phyloP scores from a whole-genome alignment of 2,329 filamentous ascomycete species.

The Diaporthe sp. region DNA sequence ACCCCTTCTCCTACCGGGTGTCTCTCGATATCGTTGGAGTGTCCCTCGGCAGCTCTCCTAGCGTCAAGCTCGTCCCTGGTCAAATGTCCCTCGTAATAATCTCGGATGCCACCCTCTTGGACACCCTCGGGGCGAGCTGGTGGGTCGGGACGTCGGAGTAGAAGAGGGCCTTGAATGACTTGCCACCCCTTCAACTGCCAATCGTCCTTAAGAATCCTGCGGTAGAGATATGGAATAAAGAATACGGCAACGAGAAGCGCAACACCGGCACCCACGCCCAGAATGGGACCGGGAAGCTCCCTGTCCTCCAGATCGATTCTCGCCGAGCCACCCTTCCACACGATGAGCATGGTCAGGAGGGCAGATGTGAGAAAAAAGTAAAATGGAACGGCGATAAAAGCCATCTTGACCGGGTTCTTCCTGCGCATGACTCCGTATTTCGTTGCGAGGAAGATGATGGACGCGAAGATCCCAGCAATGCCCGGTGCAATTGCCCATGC shows the following conservation, averaged over 20 bases:
- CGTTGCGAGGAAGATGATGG: constrained; percentile 68
- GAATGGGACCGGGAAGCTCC: constrained; percentile 66
- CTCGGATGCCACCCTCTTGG: constrained; percentile 56
- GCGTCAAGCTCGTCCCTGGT: constrained; percentile 67
- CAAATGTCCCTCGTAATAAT: constrained; percentile 70
- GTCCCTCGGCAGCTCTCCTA: constrained; percentile 47
- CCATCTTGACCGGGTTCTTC: constrained; percentile 65
- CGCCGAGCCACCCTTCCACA: constrained; percentile 66
- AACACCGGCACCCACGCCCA: constrained; percentile 66
- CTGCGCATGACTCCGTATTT: constrained; percentile 70
- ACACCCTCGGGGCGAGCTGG: constrained; percentile 59
- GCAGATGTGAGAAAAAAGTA: constrained; percentile 70
- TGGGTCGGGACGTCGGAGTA: constrained; percentile 61
- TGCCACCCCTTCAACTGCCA: constrained; percentile 71
- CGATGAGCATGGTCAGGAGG: constrained; percentile 72
- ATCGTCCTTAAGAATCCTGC: constrained; percentile 71
- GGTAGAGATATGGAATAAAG: constrained; percentile 72
- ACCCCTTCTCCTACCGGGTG: background rate
- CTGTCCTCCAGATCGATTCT: constrained; percentile 62
- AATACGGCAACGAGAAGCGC: constrained; percentile 65
- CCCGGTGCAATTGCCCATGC: constrained; percentile 73
- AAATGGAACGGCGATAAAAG: constrained; percentile 66
- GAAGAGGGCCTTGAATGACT: constrained; percentile 66
- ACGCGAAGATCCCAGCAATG: constrained; percentile 66
- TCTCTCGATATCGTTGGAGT: constrained; percentile 4